Percentiles rank a stretch among this genome's conserved stretches.
These are phyloP conservation scores for Artomyces pyxidatus DNA, from an alignment of 768 basidiomycete species.

Conservation along the genomic window DNA sequence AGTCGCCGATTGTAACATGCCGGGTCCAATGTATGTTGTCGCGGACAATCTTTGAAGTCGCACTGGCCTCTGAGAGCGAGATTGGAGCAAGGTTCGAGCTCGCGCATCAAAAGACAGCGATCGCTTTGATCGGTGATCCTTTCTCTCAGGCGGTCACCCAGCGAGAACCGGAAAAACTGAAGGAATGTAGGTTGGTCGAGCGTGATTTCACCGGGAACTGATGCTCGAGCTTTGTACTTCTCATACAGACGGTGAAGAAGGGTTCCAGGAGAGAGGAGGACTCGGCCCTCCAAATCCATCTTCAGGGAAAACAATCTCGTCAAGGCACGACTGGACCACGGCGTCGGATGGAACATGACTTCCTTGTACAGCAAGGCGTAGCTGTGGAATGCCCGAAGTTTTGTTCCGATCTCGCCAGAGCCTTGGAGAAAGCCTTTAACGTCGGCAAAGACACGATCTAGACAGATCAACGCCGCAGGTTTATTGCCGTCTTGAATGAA, in stretches of 20 bases:
- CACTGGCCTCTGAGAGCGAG: background rate
- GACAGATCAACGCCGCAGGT: constrained; percentile 13
- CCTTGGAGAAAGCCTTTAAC: background rate
- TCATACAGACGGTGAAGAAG: background rate
- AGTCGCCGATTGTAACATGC: constrained; percentile 9
- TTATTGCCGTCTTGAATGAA: too few relatives aligned
- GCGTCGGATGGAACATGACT: background rate
- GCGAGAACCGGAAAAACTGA: background rate
- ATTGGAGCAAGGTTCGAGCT: constrained; percentile 10
- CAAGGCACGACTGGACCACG: background rate
- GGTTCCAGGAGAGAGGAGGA: background rate
- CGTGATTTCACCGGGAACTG: background rate
- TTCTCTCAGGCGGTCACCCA: constrained; percentile 4
- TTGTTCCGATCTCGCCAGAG: background rate
- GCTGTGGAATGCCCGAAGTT: background rate
- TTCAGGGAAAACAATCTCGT: background rate
- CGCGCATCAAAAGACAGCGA: background rate
- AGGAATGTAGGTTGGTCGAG: constrained; percentile 3
- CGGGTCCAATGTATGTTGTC: constrained; percentile 3
- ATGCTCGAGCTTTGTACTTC: too few relatives aligned
- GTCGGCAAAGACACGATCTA: constrained; percentile 7
- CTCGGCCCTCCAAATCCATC: too few relatives aligned
- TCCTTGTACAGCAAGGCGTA: constrained; percentile 1
- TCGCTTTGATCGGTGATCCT: constrained; percentile 1
- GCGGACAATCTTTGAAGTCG: constrained; percentile 1